Evolutionary conservation across 768 basidiomycete genomes (phyloP).

Genomic region (Suillus clintonianus): DNA sequence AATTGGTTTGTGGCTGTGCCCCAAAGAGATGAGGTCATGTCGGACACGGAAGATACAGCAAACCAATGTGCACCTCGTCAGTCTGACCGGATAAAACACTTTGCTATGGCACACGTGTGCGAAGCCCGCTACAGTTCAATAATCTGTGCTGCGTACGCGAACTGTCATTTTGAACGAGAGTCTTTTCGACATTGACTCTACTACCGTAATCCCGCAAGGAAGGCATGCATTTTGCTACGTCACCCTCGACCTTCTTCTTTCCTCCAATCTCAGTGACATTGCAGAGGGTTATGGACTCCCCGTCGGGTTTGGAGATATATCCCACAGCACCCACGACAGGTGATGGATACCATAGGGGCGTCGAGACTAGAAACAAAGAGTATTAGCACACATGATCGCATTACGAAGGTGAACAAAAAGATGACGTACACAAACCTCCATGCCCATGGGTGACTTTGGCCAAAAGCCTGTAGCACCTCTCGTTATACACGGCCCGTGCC

Average conservation of each 20-base stretch:
- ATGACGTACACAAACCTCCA: conserved; percentile 60
- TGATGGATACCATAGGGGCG: conserved; percentile 73
- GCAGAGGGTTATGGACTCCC: conserved; percentile 70
- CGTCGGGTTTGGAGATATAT: conserved; percentile 67
- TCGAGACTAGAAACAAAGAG: conserved; percentile 43
- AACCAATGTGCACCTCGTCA: too few species aligned
- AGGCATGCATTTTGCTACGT: conserved; percentile 48
- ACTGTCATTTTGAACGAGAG: conserved; percentile 50
- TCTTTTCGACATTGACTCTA: conserved; percentile 40
- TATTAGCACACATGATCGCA: not conserved
- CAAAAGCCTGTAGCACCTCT: conserved; percentile 68
- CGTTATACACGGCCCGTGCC: conserved; percentile 49
- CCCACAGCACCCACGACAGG: conserved; percentile 75
- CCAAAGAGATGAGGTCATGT: too few species aligned
- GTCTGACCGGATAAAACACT: too few species aligned
- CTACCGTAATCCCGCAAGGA: conserved; percentile 67
- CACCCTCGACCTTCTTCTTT: conserved; percentile 23
- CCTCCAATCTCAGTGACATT: conserved; percentile 61
- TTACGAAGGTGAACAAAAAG: not conserved
- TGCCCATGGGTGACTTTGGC: conserved; percentile 58
- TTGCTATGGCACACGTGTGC: too few species aligned
- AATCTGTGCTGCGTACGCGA: too few species aligned
- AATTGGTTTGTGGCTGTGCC: too few species aligned
- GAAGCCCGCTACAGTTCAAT: too few species aligned
- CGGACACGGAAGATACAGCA: too few species aligned